These are phyloP conservation scores for Coemansia sp. DNA, from an alignment of 192 early-diverging fungal genomes.

Conservation along the genomic window DNA sequence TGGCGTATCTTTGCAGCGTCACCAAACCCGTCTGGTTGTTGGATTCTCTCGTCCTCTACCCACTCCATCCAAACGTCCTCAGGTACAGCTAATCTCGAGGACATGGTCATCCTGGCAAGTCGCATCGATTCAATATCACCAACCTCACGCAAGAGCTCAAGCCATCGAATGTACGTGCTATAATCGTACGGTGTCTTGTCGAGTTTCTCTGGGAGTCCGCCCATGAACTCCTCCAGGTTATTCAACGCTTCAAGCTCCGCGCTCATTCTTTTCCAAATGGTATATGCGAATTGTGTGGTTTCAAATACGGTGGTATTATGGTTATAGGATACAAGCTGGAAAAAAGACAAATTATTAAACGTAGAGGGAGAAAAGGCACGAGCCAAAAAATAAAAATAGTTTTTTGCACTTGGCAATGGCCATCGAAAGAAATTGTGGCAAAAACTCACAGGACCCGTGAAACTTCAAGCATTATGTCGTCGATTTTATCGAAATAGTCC, in stretches of 20 bases:
- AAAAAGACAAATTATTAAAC: not conserved
- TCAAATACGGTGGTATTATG: not conserved
- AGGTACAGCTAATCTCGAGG: conserved; percentile 24
- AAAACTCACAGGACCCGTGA: conserved; percentile 17
- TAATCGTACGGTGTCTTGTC: conserved; percentile 45
- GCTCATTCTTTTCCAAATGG: not conserved
- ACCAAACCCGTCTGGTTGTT: not conserved
- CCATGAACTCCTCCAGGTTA: conserved; percentile 25
- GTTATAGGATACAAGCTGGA: not conserved
- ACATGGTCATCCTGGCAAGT: conserved; percentile 31
- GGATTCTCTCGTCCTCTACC: conserved; percentile 30
- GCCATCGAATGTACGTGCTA: conserved; percentile 31
- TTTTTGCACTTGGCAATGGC: not conserved
- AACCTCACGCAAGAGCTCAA: conserved; percentile 27
- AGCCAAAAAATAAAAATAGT: no score
- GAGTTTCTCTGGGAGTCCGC: conserved; percentile 35
- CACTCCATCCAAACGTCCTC: conserved; percentile 25
- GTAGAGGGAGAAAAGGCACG: not conserved
- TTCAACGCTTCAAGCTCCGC: conserved; percentile 23
- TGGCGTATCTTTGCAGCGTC: conserved; percentile 7
- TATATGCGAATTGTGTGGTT: not conserved
- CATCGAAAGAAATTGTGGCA: not conserved
- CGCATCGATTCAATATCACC: conserved; percentile 43
- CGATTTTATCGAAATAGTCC: conserved; percentile 36
- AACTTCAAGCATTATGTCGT: conserved; percentile 44